phyloP scores from a whole-genome alignment of 1,284 basidiomycete species.

The Dichomitus squalens region DNA sequence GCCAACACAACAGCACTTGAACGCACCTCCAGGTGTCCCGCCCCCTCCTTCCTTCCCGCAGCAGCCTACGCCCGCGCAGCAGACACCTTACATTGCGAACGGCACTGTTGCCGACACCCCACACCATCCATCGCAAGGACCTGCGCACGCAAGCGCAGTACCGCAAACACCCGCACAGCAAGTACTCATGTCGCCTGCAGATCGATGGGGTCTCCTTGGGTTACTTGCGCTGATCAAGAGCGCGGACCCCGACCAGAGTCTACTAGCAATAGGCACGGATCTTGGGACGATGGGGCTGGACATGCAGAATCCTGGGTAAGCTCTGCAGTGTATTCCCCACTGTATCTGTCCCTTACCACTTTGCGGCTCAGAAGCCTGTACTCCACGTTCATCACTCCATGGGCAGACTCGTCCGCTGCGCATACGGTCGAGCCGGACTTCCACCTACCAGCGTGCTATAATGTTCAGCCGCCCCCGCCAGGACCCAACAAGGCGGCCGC shows the following conservation, averaged over 20 bases:
- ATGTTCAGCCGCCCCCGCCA: conserved; percentile 89
- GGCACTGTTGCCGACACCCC: conserved; percentile 35
- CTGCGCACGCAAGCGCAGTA: conserved; percentile 30
- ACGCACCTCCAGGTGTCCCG: conserved; percentile 57
- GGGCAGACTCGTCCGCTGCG: conserved; percentile 88
- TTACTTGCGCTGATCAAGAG: conserved; percentile 92
- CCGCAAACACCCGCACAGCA: conserved; percentile 94
- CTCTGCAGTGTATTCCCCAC: neutral
- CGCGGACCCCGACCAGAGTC: conserved; percentile 84
- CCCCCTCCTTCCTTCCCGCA: conserved; percentile 41
- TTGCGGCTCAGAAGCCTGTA: conserved; percentile 71
- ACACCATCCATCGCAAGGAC: conserved; percentile 30
- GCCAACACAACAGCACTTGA: conserved; percentile 39
- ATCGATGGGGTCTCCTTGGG: conserved; percentile 92
- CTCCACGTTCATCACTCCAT: conserved; percentile 95
- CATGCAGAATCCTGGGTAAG: conserved; percentile 83
- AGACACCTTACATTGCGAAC: conserved; percentile 37
- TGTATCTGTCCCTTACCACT: conserved; percentile 4
- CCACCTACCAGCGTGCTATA: conserved; percentile 92
- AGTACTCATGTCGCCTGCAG: conserved; percentile 90
- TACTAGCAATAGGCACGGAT: conserved; percentile 91
- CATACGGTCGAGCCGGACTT: conserved; percentile 89
- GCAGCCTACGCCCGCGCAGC: conserved; percentile 39
- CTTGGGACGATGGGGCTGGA: conserved; percentile 92
- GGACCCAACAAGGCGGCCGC: conserved; percentile 86